Base-by-base conservation (phyloP, 2,329 filamentous ascomycete genomes). In the Paracamarosporium sp. region DNA sequence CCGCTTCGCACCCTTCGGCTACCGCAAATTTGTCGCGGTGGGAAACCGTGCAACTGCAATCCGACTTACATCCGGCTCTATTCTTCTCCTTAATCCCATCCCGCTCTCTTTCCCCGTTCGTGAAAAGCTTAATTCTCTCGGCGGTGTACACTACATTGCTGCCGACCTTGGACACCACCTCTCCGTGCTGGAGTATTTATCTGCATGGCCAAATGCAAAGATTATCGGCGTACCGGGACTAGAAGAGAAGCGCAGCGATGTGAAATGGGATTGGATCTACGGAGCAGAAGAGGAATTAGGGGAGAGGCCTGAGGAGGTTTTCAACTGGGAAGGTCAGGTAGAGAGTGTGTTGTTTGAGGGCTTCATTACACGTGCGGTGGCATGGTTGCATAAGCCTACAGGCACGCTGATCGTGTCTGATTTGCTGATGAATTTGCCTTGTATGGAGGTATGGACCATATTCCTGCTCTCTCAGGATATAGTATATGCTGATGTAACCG, bases 21-120 rank as follows among this genome's bases (percentile, higher is more conserved):
- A 57, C 13, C 57, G 63, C 36, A 58, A 61, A 1, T 66, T 66
- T 7, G 57, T 64, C 11, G 63, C 63, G 1, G 63, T 66, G 1
- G 63, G 61, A 35, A 66, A 66, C 30, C 63, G 63, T 2, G 56
- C 57, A 8, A 64, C 61, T 3, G 59, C 61, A 5, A 56, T 66
- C n/a, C 57, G 40, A 12, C 47, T 66, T 1, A 40, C 56, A 5
- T 56, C 56, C 24, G 33, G 43, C 11, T 55, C 44, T 2, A 54
- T 61, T 6, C 44, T 66, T 1, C 55, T 66, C 2, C 54, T 63
- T 11, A 66, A 66, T 5, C 63, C 61, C 0, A 47, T 63, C 22
- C 61, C 36, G 2, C 47, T 66, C 17, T 47, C 57, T 22, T 36
- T 55, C 11, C 41, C 43, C 12, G 47, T 63, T 22, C 54, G 30